Percentiles rank a stretch among this genome's conserved stretches.
phyloP scores from a whole-genome alignment of 75 land plant genomes.

The Cunninghamia lanceolata region DNA sequence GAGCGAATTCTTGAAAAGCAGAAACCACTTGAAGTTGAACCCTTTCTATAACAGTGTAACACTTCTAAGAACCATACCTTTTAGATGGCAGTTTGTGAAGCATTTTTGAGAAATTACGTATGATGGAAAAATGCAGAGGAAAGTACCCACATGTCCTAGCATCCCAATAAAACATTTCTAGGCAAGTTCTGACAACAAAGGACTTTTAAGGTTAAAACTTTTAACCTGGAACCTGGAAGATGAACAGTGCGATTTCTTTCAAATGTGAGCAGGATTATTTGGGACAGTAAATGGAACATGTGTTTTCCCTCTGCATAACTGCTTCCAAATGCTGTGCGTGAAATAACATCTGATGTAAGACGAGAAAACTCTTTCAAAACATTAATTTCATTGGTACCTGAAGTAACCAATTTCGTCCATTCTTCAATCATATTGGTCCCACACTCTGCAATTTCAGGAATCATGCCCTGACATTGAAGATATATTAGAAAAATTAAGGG shows the following conservation, averaged over 20 bases:
- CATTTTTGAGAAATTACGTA: background rate
- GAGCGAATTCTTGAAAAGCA: too few species aligned
- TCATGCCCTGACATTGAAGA: slow-evolving; percentile 24
- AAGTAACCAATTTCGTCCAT: slow-evolving; percentile 18
- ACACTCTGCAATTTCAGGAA: slow-evolving; percentile 21
- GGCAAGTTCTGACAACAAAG: background rate
- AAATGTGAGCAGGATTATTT: slow-evolving; percentile 16
- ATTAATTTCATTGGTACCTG: slow-evolving; percentile 23
- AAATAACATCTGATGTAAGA: slow-evolving; percentile 49
- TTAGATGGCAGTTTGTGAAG: too few species aligned
- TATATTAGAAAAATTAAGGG: background rate
- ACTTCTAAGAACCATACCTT: too few species aligned
- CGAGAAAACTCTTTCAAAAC: slow-evolving; percentile 32
- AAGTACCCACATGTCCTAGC: background rate
- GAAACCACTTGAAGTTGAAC: too few species aligned
- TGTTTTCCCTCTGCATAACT: slow-evolving; percentile 42
- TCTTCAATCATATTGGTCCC: slow-evolving; percentile 17
- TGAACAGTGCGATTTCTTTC: slow-evolving; percentile 7
- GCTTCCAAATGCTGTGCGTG: slow-evolving; percentile 61
- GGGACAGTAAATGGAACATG: slow-evolving; percentile 35
- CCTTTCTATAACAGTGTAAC: too few species aligned
- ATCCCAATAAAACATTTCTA: background rate
- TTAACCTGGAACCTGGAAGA: slow-evolving; percentile 57
- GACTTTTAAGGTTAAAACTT: background rate
- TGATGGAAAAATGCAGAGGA: background rate